Evolutionary conservation across 257 asterid genomes (phyloP), one percentile per base, ranked within the genome.

Genomic region (Solanum sitiens): DNA sequence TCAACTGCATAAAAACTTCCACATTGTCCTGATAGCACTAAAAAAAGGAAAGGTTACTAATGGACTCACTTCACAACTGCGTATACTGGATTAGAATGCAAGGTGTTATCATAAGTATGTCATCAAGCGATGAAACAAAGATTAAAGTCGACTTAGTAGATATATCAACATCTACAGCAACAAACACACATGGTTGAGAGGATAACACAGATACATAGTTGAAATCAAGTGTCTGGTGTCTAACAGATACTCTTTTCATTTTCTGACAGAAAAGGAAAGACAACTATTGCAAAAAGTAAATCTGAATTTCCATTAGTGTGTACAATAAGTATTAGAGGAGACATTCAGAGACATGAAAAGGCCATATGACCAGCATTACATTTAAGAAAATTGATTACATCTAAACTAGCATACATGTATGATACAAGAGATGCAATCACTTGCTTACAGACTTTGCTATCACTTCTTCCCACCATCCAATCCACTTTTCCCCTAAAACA

Each of bases 401-500:
- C 90, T 86, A 88, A 90, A 89, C 61, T 59, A 56, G 61, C 88
- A 77, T 87, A 84, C 90, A 87, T 85, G 84, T 80, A 89, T 83
- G 88, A 85, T 91, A 93, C 92, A 88, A 90, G 87, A 63, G 86
- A 90, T 32, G 61, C 50, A 88, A 86, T 15, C 44, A 80, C 80
- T 73, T 5, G 80, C 80, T 73, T 73, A 73, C 30, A 35, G 30
- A 73, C 79, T 73, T 35, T 73, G 80, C 18, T 73, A 89, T 96
- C 93, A 95, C 93, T 94, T 93, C n/a, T 92, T 91, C 88, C 96
- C 94, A 67, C 93, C 86, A 88, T 89, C 90, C 4, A 59, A 74
- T 87, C 85, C 88, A 61, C 86, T 86, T n/a, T n/a, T 90, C 85
- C 96, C 97, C 61, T 88, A 86, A 89, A 97, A 97, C 90, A 97